Conservation (phyloP, 164 flowering plant species). For the Stephania cephalantha region DNA sequence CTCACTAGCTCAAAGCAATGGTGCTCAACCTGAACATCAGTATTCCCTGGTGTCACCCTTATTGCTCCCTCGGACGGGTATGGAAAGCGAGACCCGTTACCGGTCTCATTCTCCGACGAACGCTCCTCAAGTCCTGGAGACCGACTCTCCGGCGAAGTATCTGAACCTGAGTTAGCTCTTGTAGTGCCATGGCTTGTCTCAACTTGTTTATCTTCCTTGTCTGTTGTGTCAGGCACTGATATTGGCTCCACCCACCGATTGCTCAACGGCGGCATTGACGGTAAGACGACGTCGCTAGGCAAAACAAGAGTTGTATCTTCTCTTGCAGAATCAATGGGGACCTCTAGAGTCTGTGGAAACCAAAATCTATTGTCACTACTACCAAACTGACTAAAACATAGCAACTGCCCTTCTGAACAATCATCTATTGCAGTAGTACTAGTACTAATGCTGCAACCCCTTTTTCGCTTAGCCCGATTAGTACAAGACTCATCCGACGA, state of each 20-base stretch:
- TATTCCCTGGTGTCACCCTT: constrained; percentile 15
- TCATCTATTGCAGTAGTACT: constrained; percentile 1
- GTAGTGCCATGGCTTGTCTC: constrained; percentile 34
- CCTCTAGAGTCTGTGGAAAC: constrained; percentile 47
- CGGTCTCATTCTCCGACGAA: constrained; percentile 37
- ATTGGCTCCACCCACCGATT: constrained; percentile 62
- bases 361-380: constrained; percentile 38
- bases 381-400: constrained; percentile 32
- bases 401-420: constrained; percentile 23
- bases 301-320: constrained; percentile 50
- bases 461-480: constrained; percentile 61
- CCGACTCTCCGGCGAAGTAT: constrained; percentile 60
- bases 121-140: constrained; percentile 30
- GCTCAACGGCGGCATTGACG: constrained; percentile 39
- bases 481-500: constrained; percentile 37
- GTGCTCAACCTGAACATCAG: constrained; percentile 27
- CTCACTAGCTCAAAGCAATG: constrained; percentile 73
- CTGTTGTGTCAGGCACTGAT: constrained; percentile 46
- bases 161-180: constrained; percentile 49
- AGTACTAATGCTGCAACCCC: constrained; percentile 23
- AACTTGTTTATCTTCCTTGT: constrained; percentile 44
- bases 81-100: constrained; percentile 52
- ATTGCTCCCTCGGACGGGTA: constrained; percentile 31
- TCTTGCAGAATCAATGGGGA: constrained; percentile 14
- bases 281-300: constrained; percentile 38